A percentile compares a stretch with the other conserved stretches of the same genome.
These are phyloP conservation scores for Epichloe sibirici DNA, from an alignment of 2,329 filamentous ascomycete genomes.

Conservation along the genomic window DNA sequence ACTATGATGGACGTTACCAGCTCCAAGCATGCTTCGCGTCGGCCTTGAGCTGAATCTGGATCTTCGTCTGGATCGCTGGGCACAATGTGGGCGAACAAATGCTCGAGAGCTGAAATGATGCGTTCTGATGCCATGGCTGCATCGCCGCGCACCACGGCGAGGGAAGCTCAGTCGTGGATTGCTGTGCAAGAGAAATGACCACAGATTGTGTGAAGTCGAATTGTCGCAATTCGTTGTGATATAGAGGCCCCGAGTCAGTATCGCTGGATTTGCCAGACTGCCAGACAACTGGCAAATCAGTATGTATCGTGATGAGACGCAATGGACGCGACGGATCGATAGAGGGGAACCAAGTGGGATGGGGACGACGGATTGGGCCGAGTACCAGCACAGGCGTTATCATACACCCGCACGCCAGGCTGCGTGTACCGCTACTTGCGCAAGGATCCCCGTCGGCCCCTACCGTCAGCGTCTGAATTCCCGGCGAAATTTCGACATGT, in stretches of 20 bases:
- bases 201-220: too few relatives aligned
- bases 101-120: slow-evolving; percentile 67
- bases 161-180: neutral
- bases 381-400: slow-evolving; percentile 11
- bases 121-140: slow-evolving; percentile 50
- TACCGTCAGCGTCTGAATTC: slow-evolving; percentile 10
- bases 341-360: slow-evolving; percentile 8
- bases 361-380: slow-evolving; percentile 6
- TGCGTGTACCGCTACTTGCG: neutral
- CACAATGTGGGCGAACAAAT: slow-evolving; percentile 63
- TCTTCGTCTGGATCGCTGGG: slow-evolving; percentile 53
- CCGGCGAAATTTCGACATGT: slow-evolving; percentile 18
- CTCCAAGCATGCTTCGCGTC: slow-evolving; percentile 50
- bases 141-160: slow-evolving; percentile 24
- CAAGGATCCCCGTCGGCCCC: neutral
- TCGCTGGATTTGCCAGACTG: too few relatives aligned
- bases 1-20: slow-evolving; percentile 40
- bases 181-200: neutral
- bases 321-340: slow-evolving; percentile 12
- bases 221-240: too few relatives aligned
- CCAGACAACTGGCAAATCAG: neutral
- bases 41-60: slow-evolving; percentile 54
- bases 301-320: slow-evolving; percentile 12
- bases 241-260: too few relatives aligned
- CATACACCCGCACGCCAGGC: too few relatives aligned